Percentiles rank a stretch among this genome's conserved stretches.
Conservation (phyloP, 2,329 filamentous ascomycete genomes). For the Colletotrichum godetiae region DNA sequence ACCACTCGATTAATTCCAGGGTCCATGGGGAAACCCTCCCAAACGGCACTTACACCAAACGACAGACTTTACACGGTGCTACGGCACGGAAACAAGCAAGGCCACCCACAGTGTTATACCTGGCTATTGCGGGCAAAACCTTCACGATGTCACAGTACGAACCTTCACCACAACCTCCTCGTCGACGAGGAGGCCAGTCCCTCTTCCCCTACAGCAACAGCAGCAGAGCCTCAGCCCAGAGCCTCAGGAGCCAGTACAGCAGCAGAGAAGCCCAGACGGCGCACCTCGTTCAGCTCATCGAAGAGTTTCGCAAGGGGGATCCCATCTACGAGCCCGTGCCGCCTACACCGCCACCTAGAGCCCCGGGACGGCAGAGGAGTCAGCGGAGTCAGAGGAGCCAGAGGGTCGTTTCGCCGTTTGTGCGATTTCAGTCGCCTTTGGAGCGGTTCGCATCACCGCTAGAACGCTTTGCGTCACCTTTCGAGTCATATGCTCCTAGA, state of each 20-base stretch:
- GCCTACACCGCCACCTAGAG: constrained; percentile 28
- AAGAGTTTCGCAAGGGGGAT: constrained; percentile 30
- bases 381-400: background rate
- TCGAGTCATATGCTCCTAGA: background rate
- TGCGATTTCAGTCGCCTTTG: background rate
- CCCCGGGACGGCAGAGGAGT: constrained; percentile 17
- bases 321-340: constrained; percentile 31
- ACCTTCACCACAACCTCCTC: constrained; percentile 3
- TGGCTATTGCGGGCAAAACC: background rate
- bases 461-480: background rate
- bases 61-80: constrained; percentile 1
- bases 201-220: constrained; percentile 8
- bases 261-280: constrained; percentile 10
- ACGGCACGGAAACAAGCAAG: background rate
- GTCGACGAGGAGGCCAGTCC: constrained; percentile 20
- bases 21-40: background rate
- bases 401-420: background rate
- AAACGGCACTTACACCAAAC: constrained; percentile 10
- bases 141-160: constrained; percentile 25
- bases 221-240: constrained; percentile 23
- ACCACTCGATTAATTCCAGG: background rate
- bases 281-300: constrained; percentile 26
- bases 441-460: background rate
- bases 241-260: constrained; percentile 27
- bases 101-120: background rate